Base-by-base conservation (phyloP, 2,329 filamentous ascomycete species). In the Dactylellina parvicollis region DNA sequence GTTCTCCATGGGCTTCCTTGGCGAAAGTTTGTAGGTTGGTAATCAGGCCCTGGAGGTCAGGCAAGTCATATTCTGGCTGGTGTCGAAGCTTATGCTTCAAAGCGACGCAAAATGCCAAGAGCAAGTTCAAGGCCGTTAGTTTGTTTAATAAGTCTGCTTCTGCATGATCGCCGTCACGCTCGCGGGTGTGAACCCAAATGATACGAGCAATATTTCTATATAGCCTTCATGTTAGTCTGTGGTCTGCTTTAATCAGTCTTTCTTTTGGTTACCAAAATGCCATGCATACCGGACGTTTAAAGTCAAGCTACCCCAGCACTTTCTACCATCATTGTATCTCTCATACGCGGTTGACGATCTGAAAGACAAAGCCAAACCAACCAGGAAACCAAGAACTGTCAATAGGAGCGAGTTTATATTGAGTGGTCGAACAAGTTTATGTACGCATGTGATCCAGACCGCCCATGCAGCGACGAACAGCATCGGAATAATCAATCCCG, bases 41-140 rank as follows among this genome's bases (percentile, higher is more conserved):
- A 24, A 93, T 85, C 10, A 92, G 83, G 22, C 88, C 86, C 36
- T 86, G 82, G 3, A 96, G 83, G 78, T 95, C 91, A 0, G 88
- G 85, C 79, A 95, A 94, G 57, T 89, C 86, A 32, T 88, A 87
- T 77, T 90, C 91, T 0, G 92, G 91, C 79, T 96, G 91, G 79
- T 94, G 94, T 24, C 92, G 90, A 30, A 96, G 86, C 77, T 88
- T 89, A 81, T 95, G 92, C 82, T 94, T 94, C 66, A 95, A 83
- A 1, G 92, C 82, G n/a, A 91, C 84, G 14, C 90, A 85, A 77
- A 91, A 95, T 1, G 91, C 90, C 22, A 92, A 85, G 75, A 95
- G 85, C 3, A 95, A 84, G 79, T 95, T 94, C 80, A 95, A 86
- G 3, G 88, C 88, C 12, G 88, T 83, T 81, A 92, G 79, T 81